phyloP scores from a whole-genome alignment of 2,329 filamentous ascomycete species.

The Cytospora piceicola region DNA sequence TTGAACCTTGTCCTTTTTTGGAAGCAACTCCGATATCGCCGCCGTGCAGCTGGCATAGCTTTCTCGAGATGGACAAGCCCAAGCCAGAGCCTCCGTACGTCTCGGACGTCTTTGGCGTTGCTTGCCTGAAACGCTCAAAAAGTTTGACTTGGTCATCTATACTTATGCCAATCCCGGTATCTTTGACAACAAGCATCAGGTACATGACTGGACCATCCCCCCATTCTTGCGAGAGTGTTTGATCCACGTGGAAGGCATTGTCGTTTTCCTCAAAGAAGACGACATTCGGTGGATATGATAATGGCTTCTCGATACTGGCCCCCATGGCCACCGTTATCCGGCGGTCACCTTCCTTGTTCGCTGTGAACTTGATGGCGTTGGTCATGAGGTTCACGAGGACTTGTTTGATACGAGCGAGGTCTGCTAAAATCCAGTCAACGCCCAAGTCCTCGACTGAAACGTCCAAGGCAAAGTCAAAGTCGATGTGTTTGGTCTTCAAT shows the following conservation, averaged over 20 bases:
- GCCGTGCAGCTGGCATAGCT: conserved; percentile 17
- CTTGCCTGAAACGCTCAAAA: conserved; percentile 20
- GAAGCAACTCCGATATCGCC: conserved; percentile 21
- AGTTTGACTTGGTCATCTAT: conserved; percentile 8
- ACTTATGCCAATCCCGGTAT: conserved; percentile 16
- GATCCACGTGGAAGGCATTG: conserved; percentile 1
- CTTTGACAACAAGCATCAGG: conserved; percentile 17
- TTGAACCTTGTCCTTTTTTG: conserved; percentile 11
- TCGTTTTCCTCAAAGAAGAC: conserved; percentile 14
- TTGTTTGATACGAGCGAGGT: conserved; percentile 21
- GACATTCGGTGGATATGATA: conserved; percentile 12
- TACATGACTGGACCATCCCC: conserved; percentile 7
- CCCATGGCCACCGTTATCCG: conserved; percentile 6
- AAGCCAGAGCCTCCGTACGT: conserved; percentile 16
- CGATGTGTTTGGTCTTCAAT: conserved; percentile 10
- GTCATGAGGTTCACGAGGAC: conserved; percentile 24
- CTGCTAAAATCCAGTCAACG: conserved; percentile 19
- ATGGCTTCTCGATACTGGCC: not conserved
- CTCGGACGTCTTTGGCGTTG: conserved; percentile 22
- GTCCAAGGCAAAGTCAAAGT: conserved; percentile 6
- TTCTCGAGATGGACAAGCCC: conserved; percentile 17
- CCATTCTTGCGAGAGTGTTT: conserved; percentile 7
- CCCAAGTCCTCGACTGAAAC: not conserved
- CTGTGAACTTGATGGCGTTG: conserved; percentile 21
- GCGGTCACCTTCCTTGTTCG: conserved; percentile 1